Base-by-base conservation (phyloP, 495 filamentous ascomycete species). In the Copromyces sp. region DNA sequence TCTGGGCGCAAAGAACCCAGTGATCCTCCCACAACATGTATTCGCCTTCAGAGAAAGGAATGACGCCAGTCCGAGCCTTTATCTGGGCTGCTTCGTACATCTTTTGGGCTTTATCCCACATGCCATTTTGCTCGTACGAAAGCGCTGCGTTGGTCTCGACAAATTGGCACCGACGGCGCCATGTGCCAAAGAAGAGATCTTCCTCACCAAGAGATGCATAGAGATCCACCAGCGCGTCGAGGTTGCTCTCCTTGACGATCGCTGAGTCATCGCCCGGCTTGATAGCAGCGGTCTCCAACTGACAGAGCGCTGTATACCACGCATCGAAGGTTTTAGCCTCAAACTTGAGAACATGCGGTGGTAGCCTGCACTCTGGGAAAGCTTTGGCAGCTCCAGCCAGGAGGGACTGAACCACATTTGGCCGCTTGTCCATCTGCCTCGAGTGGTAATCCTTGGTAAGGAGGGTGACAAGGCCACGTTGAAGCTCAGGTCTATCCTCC, bases 21-120 rank as follows among this genome's bases (percentile, higher is more conserved):
- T 99, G 96, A 80, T 99, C 96, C 82, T 99, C 96, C 96, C 96
- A 99, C 1, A 99, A 86, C 88, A 95, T 97, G 79, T 99, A 99
- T 82, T 99, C 96, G 16, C 90, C 93, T 75, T 96, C 92, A 2
- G 95, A 98, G 83, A 97, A 98, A 2, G 96, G 94, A 73, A 97
- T 89, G 16, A 92, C 91, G 39, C 94, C 95, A 1, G 93, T 97
- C 42, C 96, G 89, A 59, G 96, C 95, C 80, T 97, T 99, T 79
- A 98, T 94, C 81, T 98, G 96, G 0, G 95, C 96, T 59, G 89
- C 90, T 78, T 99, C 96, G 81, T 98, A 99, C 83, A 97, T 90
- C 75, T 91, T 89, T 81, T 98, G 96, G 14, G 96, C 92, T 78
- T 97, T 97, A 74, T 98, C 95, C 95, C 96, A 99, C 91, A 98